Evolutionary conservation across 108 stramenopile species (phyloP).

Genomic region (Stephanodiscus minutulus): DNA sequence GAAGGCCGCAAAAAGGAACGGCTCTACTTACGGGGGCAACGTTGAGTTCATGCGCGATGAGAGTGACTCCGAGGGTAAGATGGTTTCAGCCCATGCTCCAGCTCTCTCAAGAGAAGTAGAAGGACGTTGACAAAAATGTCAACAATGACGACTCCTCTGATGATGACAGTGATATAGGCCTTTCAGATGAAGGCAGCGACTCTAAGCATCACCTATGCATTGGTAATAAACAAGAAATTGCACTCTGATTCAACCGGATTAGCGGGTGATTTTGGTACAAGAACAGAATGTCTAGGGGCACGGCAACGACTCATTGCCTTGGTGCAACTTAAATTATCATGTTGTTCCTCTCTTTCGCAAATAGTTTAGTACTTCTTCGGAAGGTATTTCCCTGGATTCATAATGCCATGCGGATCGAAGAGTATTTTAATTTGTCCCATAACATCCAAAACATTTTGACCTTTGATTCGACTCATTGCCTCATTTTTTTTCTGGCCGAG

Average conservation of each 20-base stretch:
- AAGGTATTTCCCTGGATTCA: constrained; percentile 86
- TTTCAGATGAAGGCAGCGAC: too few relatives aligned
- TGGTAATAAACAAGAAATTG: too few relatives aligned
- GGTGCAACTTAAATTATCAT: background rate
- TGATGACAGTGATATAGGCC: too few relatives aligned
- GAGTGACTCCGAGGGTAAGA: too few relatives aligned
- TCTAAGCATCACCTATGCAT: too few relatives aligned
- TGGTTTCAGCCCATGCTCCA: too few relatives aligned
- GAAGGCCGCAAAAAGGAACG: too few relatives aligned
- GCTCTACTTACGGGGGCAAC: too few relatives aligned
- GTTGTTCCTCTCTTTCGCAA: background rate
- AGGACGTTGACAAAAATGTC: too few relatives aligned
- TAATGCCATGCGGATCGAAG: constrained; percentile 80
- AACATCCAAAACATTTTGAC: constrained; percentile 40
- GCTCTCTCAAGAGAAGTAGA: too few relatives aligned
- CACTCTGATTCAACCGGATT: background rate
- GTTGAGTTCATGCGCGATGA: too few relatives aligned
- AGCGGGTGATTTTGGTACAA: background rate
- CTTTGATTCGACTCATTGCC: constrained; percentile 55
- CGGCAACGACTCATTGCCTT: background rate
- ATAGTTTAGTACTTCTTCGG: constrained; percentile 23
- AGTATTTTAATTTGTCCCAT: constrained; percentile 67
- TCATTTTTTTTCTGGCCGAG: constrained; percentile 91
- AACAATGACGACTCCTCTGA: too few relatives aligned
- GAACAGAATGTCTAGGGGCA: background rate